A percentile compares a stretch with the other conserved stretches of the same genome.
Conservation (phyloP, 371 early-diverging fungal species). For the Mucor lusitanicus region DNA sequence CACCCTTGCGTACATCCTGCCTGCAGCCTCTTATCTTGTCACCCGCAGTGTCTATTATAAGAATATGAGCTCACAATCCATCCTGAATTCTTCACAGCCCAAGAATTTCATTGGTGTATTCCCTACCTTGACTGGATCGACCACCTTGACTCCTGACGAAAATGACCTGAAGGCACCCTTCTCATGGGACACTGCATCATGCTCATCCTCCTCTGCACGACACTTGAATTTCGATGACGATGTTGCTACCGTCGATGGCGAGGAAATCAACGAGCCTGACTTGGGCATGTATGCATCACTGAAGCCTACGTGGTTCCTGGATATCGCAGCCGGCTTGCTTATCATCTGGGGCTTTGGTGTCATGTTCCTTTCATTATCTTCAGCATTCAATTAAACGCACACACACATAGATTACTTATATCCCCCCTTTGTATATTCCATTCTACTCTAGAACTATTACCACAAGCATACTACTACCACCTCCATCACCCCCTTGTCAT, state of each 20-base stretch:
- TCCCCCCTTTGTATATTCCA: background rate
- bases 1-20: constrained; percentile 58
- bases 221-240: constrained; percentile 23
- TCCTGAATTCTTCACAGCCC: background rate
- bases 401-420: background rate
- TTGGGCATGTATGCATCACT: background rate
- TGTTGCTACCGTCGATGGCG: constrained; percentile 27
- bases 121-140: constrained; percentile 22
- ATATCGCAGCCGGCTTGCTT: constrained; percentile 32
- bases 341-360: constrained; percentile 40
- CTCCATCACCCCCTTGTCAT: background rate
- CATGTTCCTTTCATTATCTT: constrained; percentile 39
- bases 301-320: constrained; percentile 23
- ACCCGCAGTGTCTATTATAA: constrained; percentile 22
- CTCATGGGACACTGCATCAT: constrained; percentile 17
- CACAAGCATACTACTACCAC: background rate
- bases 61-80: background rate
- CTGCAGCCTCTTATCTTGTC: constrained; percentile 50
- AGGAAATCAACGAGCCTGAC: background rate
- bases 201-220: constrained; percentile 21
- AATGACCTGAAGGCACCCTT: constrained; percentile 19
- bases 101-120: constrained; percentile 11
- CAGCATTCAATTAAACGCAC: constrained; percentile 18
- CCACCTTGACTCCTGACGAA: constrained; percentile 21
- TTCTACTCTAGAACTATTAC: background rate